Base-by-base conservation (phyloP, 2,329 filamentous ascomycete genomes). In the Hyphodiscus sp. region DNA sequence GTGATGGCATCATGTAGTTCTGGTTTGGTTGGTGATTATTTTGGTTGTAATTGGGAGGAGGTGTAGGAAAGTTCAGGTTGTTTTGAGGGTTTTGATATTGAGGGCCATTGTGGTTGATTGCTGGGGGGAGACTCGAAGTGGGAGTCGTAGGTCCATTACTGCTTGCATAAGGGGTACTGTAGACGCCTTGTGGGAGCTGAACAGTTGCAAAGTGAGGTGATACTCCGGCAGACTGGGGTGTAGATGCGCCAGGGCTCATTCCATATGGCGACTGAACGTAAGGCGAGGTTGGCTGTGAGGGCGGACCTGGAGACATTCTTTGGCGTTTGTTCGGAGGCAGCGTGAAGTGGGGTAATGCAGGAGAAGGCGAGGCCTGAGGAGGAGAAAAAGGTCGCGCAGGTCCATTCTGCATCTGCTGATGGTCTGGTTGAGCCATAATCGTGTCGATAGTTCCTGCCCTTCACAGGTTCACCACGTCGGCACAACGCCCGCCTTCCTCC, bases 301-400 rank as follows among this genome's bases (percentile, higher is more conserved):
- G 72, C 33, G 84, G 80, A 53, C 83, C 84, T 49, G 86, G 84
- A 23, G 86, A 89, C 47, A 88, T 73, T 53, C 82, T 85, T 68
- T 80, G 85, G 68, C 87, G 81, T 73, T 94, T 92, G 55, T 80
- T 81, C 16, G 88, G 84, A 47, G 87, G 87, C 47, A 85, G 80
- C 55, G 70, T 66, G 63, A 71, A 86, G 58, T 80, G 78, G 76
- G 76, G 74, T 20, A 78, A 73, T 48, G 75, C 78, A 45, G 85
- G 83, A 20, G 85, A 85, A 20, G 83, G 78, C 38, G 79, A 77
- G 47, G 77, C 77, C 53, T 81, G 83, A 29, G 80, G 77, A 61
- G 82, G 82, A 57, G 83, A 85, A 69, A 81, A 88, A 51, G 76
- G 72, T 60, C 77, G 76, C 52, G 77, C 75, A 49, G 77, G 73